phyloP scores from a whole-genome alignment of 352 stramenopile genomes.

The Pythium utonaiense region DNA sequence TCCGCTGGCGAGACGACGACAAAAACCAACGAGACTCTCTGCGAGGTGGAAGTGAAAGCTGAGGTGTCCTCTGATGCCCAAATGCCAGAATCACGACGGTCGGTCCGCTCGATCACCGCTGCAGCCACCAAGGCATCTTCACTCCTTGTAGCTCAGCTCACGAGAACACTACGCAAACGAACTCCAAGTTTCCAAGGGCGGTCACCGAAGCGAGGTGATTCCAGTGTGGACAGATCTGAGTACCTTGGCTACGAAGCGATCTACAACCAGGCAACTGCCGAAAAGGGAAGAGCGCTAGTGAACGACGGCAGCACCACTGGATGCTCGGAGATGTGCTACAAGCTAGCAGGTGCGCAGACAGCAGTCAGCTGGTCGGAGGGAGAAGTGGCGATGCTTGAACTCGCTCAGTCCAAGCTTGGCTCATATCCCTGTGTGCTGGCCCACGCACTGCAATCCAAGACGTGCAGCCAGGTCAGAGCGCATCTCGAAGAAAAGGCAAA shows the following conservation, averaged over 20 bases:
- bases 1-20: background rate
- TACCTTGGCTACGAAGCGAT: slow-evolving; percentile 49
- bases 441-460: slow-evolving; percentile 35
- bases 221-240: slow-evolving; percentile 41
- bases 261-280: slow-evolving; percentile 45
- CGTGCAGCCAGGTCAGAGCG: slow-evolving; percentile 36
- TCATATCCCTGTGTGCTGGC: slow-evolving; percentile 40
- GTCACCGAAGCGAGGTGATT: slow-evolving; percentile 19
- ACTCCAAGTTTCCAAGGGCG: background rate
- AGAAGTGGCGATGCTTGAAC: slow-evolving; percentile 43
- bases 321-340: slow-evolving; percentile 13
- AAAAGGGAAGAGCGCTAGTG: slow-evolving; percentile 11
- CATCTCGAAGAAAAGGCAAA: slow-evolving; percentile 2
- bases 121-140: slow-evolving; percentile 17
- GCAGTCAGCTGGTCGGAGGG: slow-evolving; percentile 29
- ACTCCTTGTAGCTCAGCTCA: slow-evolving; percentile 6
- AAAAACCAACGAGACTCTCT: slow-evolving; percentile 36
- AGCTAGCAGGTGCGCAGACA: slow-evolving; percentile 2
- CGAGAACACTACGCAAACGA: background rate
- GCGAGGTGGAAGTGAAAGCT: slow-evolving; percentile 5
- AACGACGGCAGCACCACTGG: background rate
- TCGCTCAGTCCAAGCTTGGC: slow-evolving; percentile 36
- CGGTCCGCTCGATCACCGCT: slow-evolving; percentile 14
- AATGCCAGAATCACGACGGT: slow-evolving; percentile 11
- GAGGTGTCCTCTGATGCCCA: background rate